Evolutionary conservation across 306 rosid genomes (phyloP).

Genomic region (Medicago lupulina): DNA sequence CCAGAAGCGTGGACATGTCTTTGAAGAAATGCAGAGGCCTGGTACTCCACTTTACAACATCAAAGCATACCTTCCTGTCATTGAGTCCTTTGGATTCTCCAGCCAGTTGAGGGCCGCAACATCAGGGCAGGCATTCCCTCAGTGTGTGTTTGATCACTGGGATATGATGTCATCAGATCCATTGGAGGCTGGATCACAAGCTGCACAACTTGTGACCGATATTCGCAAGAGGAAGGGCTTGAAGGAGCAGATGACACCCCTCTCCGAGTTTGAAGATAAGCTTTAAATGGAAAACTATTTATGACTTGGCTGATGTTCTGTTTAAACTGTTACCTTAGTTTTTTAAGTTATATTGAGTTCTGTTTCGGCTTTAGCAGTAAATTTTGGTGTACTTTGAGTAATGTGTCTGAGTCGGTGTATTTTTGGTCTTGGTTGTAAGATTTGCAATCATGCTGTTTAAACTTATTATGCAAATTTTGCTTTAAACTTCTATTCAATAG

Average conservation of each 20-base stretch:
- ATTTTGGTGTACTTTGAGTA: slow-evolving; percentile 1
- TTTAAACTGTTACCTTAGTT: background rate
- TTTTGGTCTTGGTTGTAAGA: slow-evolving; percentile 3
- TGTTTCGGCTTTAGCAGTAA: slow-evolving; percentile 4
- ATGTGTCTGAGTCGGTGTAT: slow-evolving; percentile 16
- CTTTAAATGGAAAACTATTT: slow-evolving; percentile 42
- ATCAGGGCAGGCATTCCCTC: slow-evolving; percentile 96
- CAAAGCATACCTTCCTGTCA: slow-evolving; percentile 78
- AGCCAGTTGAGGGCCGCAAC: slow-evolving; percentile 78
- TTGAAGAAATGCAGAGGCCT: slow-evolving; percentile 79
- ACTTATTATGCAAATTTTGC: slow-evolving; percentile 11
- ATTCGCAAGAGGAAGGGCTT: slow-evolving; percentile 96
- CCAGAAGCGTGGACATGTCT: slow-evolving; percentile 79
- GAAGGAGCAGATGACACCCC: slow-evolving; percentile 91
- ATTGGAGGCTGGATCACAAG: slow-evolving; percentile 75
- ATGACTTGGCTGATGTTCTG: background rate
- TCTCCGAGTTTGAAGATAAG: slow-evolving; percentile 82
- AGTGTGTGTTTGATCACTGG: slow-evolving; percentile 95
- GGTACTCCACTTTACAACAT: slow-evolving; percentile 86
- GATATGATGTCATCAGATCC: slow-evolving; percentile 91
- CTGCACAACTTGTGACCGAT: slow-evolving; percentile 60
- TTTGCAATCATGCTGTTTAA: slow-evolving; percentile 10
- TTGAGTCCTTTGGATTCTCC: slow-evolving; percentile 83
- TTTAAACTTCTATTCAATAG: background rate
- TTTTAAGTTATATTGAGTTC: slow-evolving; percentile 4